Conservation (phyloP, 1,139 yeast genomes). For the Geotrichum phurueaensis region DNA sequence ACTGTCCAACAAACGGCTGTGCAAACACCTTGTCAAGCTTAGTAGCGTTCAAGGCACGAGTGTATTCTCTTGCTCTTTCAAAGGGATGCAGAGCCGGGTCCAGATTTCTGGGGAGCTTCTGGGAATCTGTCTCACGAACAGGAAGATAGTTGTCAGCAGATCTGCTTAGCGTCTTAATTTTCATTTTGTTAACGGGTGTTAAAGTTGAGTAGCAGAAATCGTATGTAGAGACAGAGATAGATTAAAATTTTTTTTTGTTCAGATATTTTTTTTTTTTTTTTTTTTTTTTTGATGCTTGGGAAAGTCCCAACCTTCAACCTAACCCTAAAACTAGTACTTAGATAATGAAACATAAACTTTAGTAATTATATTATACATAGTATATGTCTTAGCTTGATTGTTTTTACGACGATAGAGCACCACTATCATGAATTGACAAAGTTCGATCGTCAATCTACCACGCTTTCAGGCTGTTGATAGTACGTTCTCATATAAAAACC, state of each 20-base stretch:
- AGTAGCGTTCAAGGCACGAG: slow-evolving; percentile 90
- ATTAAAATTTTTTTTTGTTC: too few species aligned
- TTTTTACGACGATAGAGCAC: too few species aligned
- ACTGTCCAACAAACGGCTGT: slow-evolving; percentile 90
- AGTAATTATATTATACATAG: too few species aligned
- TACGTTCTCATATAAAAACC: too few species aligned
- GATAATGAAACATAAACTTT: too few species aligned
- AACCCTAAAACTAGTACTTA: not conserved
- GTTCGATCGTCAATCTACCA: too few species aligned
- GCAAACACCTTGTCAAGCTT: slow-evolving; percentile 96
- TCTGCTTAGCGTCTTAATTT: slow-evolving; percentile 83
- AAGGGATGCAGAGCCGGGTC: slow-evolving; percentile 96
- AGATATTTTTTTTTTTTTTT: too few species aligned
- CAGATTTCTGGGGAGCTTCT: slow-evolving; percentile 80
- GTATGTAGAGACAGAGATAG: not conserved
- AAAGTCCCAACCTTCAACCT: not conserved
- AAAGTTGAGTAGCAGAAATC: not conserved
- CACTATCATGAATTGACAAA: too few species aligned
- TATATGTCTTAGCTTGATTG: too few species aligned
- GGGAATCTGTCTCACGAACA: slow-evolving; percentile 81
- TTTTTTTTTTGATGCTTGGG: not conserved
- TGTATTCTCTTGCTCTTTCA: slow-evolving; percentile 93
- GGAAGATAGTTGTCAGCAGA: slow-evolving; percentile 91
- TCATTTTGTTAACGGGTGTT: slow-evolving; percentile 36
- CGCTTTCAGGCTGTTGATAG: too few species aligned